These are phyloP conservation scores for Colletotrichum chlorophyti DNA, from an alignment of 2,329 filamentous ascomycete species.

Conservation along the genomic window DNA sequence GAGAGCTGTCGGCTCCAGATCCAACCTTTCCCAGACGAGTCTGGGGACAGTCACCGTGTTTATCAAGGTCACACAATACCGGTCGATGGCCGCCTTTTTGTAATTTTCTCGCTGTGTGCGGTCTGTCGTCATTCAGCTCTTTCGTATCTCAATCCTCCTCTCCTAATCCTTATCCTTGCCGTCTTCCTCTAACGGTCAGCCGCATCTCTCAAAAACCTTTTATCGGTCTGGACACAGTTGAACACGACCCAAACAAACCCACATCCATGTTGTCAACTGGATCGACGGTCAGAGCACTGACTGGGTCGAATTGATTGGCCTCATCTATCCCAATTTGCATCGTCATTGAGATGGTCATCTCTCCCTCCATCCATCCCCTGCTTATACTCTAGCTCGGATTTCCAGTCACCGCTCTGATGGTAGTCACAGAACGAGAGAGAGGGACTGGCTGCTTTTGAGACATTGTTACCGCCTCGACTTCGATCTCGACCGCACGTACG, in stretches of 20 bases:
- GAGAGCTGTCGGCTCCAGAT: constrained; percentile 5
- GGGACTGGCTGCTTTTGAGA: constrained; percentile 20
- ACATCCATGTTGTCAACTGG: no score
- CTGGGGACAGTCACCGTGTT: neutral
- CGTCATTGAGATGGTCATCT: constrained; percentile 10
- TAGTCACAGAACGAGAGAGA: no score
- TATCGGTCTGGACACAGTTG: constrained; percentile 13
- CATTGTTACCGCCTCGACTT: constrained; percentile 30
- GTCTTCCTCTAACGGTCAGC: constrained; percentile 10
- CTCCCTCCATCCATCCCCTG: constrained; percentile 4
- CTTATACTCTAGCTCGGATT: no score
- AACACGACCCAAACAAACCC: no score
- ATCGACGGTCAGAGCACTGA: constrained; percentile 9
- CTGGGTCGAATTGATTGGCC: constrained; percentile 9
- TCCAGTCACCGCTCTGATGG: constrained; percentile 27
- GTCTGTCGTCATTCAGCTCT: neutral
- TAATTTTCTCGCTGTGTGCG: neutral
- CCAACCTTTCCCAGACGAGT: neutral
- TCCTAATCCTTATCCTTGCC: neutral
- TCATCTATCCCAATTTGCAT: constrained; percentile 11
- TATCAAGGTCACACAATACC: constrained; percentile 20
- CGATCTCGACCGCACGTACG: neutral
- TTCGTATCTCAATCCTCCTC: neutral
- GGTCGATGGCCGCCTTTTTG: constrained; percentile 4
- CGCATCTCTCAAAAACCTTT: neutral